phyloP scores from a whole-genome alignment of 225 moss, liverwort and hornwort genomes.

The Ulota crispa region DNA sequence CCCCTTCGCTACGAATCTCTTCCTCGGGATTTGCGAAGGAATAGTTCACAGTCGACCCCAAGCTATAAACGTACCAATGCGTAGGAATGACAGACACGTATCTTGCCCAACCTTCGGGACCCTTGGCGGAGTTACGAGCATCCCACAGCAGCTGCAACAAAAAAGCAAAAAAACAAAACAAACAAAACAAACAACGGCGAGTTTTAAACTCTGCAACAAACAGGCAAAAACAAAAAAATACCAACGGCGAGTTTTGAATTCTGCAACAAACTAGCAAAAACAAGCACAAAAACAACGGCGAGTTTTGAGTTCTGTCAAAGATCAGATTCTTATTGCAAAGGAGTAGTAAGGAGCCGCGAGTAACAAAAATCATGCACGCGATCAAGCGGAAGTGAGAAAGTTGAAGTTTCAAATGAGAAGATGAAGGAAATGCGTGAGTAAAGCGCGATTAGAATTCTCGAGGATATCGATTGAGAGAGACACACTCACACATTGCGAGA shows the following conservation, averaged over 20 bases:
- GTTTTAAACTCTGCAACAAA: background rate
- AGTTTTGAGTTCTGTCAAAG: background rate
- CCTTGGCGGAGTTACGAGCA: conserved; percentile 57
- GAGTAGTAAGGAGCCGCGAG: background rate
- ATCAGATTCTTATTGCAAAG: background rate
- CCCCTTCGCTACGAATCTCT: conserved; percentile 45
- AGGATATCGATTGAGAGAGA: no score
- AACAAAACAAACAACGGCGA: background rate
- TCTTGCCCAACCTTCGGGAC: conserved; percentile 84
- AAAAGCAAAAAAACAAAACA: no score
- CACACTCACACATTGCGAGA: background rate
- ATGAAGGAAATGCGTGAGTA: no score
- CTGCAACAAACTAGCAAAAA: background rate
- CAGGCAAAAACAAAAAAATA: background rate
- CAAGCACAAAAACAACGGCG: background rate
- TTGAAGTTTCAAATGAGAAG: no score
- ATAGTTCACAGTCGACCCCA: conserved; percentile 62
- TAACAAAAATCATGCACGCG: background rate
- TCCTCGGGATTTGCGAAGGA: conserved; percentile 58
- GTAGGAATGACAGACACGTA: conserved; percentile 55
- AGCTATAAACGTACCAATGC: conserved; percentile 88
- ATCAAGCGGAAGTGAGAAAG: no score
- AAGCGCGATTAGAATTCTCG: no score
- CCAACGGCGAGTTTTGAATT: background rate
- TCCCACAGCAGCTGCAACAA: conserved; percentile 67